Evolutionary conservation across 768 basidiomycete species (phyloP).

Genomic region (Coprinopsis sp.): DNA sequence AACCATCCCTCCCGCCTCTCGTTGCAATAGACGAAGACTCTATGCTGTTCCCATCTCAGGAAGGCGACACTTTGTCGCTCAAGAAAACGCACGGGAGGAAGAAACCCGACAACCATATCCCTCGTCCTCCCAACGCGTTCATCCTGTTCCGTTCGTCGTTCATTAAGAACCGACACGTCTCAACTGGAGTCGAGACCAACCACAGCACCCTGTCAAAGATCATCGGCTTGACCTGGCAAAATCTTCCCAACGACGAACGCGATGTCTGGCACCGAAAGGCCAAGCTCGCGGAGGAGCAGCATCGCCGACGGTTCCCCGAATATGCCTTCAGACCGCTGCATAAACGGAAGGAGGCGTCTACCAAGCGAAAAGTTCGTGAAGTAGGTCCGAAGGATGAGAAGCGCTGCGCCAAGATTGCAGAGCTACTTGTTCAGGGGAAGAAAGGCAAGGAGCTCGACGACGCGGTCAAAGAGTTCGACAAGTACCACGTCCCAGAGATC

Average conservation of each 20-base stretch:
- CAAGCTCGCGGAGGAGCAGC: constrained; percentile 68
- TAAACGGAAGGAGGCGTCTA: constrained; percentile 39
- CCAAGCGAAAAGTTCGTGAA: constrained; percentile 62
- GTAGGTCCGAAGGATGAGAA: constrained; percentile 62
- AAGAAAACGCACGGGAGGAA: constrained; percentile 60
- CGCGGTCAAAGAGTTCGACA: constrained; percentile 60
- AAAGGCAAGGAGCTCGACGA: constrained; percentile 52
- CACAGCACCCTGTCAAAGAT: constrained; percentile 83
- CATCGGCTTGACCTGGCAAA: constrained; percentile 80
- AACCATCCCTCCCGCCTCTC: constrained; percentile 25
- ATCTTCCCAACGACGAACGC: constrained; percentile 66
- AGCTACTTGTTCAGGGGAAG: constrained; percentile 58
- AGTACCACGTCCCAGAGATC: constrained; percentile 53
- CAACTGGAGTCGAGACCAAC: constrained; percentile 74
- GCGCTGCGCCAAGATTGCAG: constrained; percentile 63
- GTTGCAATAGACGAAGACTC: constrained; percentile 29
- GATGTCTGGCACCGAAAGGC: constrained; percentile 77
- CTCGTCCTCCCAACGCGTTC: constrained; percentile 85
- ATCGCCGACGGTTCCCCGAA: constrained; percentile 72
- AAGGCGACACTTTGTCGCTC: constrained; percentile 24
- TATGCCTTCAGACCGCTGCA: constrained; percentile 77
- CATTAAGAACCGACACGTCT: constrained; percentile 73
- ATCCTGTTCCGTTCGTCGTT: constrained; percentile 83
- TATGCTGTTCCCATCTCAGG: constrained; percentile 56
- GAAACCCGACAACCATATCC: constrained; percentile 71